phyloP scores from a whole-genome alignment of 1,284 basidiomycete species.

The Melampsora americana region DNA sequence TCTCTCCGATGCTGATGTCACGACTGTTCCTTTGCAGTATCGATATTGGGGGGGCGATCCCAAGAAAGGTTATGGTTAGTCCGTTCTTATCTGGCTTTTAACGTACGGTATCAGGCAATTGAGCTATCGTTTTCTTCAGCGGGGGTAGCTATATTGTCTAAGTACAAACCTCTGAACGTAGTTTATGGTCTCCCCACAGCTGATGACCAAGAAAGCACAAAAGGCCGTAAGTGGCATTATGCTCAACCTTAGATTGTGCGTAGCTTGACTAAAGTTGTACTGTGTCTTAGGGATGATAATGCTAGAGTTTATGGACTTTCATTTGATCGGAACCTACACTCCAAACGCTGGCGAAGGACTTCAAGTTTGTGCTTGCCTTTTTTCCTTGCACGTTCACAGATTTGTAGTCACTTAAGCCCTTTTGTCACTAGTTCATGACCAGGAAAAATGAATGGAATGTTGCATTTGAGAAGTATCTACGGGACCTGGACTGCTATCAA shows the following conservation, averaged over 20 bases:
- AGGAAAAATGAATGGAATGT: constrained; percentile 39
- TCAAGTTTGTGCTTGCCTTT: neutral
- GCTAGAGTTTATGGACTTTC: constrained; percentile 35
- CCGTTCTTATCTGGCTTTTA: neutral
- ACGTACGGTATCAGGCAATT: neutral
- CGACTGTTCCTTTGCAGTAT: constrained; percentile 12
- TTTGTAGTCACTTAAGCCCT: neutral
- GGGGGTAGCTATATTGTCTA: constrained; percentile 35
- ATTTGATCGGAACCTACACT: constrained; percentile 39
- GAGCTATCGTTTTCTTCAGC: constrained; percentile 8
- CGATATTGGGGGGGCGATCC: constrained; percentile 40
- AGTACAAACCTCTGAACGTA: constrained; percentile 37
- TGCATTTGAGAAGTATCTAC: constrained; percentile 35
- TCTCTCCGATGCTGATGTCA: neutral
- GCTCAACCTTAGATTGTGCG: neutral
- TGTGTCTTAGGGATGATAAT: constrained; percentile 40
- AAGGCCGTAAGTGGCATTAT: constrained; percentile 34
- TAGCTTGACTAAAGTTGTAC: neutral
- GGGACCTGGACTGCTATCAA: constrained; percentile 28
- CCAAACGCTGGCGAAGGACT: constrained; percentile 37
- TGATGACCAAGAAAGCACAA: constrained; percentile 34
- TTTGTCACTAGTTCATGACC: constrained; percentile 10
- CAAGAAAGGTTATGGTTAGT: constrained; percentile 40
- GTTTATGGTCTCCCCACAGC: constrained; percentile 38
- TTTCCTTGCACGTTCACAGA: neutral